Evolutionary conservation across 2,329 filamentous ascomycete genomes (phyloP).

Genomic region (Trichoderma harzianum): DNA sequence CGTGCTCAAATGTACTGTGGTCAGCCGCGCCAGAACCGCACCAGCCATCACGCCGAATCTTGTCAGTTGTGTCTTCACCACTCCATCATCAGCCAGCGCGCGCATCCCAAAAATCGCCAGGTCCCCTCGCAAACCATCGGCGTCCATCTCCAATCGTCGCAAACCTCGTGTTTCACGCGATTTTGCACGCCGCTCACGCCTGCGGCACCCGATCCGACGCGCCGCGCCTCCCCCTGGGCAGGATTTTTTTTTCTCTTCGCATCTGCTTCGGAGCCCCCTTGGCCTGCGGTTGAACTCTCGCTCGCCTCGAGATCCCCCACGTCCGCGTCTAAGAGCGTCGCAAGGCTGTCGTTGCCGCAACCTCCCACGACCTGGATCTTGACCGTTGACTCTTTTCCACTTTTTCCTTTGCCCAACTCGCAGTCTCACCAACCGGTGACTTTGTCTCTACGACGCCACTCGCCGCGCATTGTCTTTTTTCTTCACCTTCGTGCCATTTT

Average conservation of each 20-base stretch:
- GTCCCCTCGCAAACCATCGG: constrained; percentile 58
- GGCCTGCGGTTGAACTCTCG: constrained; percentile 14
- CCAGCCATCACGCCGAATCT: constrained; percentile 49
- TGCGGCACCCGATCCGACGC: constrained; percentile 41
- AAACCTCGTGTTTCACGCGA: constrained; percentile 53
- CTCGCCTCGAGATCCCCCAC: constrained; percentile 21
- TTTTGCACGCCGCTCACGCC: constrained; percentile 46
- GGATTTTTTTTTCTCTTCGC: constrained; percentile 38
- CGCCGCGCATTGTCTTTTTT: constrained; percentile 20
- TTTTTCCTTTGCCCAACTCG: constrained; percentile 23
- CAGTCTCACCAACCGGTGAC: constrained; percentile 29
- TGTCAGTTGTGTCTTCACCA: constrained; percentile 52
- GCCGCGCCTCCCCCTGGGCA: constrained; percentile 39
- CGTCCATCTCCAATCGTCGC: constrained; percentile 53
- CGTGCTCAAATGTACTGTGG: constrained; percentile 47
- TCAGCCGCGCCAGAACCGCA: constrained; percentile 37
- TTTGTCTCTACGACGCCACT: constrained; percentile 21
- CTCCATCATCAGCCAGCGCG: constrained; percentile 53
- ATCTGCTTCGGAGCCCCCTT: constrained; percentile 17
- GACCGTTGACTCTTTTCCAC: background rate
- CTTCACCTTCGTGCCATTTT: background rate
- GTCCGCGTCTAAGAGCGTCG: constrained; percentile 19
- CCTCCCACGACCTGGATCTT: background rate
- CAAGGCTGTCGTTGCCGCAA: constrained; percentile 17
- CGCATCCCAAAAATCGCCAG: constrained; percentile 61